Percentiles rank a stretch among this genome's conserved stretches.
These are phyloP conservation scores for Chrysanthemum makinoi DNA, from an alignment of 129 eudicot species.

Conservation along the genomic window DNA sequence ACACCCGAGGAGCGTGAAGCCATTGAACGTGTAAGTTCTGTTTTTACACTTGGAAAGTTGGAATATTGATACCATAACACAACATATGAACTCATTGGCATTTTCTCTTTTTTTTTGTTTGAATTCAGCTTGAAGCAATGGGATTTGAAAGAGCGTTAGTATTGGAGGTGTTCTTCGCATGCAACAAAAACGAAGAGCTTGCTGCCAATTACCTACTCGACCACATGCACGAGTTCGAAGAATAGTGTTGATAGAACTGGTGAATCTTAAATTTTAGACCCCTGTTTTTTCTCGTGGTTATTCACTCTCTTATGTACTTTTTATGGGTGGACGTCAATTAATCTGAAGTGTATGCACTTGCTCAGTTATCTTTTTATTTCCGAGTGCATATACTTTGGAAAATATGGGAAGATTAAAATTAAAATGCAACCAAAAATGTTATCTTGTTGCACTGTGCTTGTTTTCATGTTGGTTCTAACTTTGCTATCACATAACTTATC, in stretches of 20 bases:
- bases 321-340: conserved; percentile 10
- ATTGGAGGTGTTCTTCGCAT: conserved; percentile 68
- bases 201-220: conserved; percentile 84
- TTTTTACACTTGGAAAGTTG: not conserved
- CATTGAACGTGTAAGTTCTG: conserved; percentile 66
- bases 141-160: conserved; percentile 72
- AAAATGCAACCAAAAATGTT: not conserved
- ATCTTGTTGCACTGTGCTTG: not conserved
- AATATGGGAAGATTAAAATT: conserved; percentile 10
- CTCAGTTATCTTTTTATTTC: conserved; percentile 27
- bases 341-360: conserved; percentile 26
- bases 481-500: too few relatives aligned
- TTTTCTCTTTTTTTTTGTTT: not conserved
- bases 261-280: conserved; percentile 8
- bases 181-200: conserved; percentile 82
- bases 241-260: conserved; percentile 23
- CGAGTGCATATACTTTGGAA: conserved; percentile 21
- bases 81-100: not conserved
- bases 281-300: conserved; percentile 3
- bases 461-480: not conserved
- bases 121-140: conserved; percentile 71
- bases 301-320: conserved; percentile 11
- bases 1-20: conserved; percentile 82
- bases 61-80: not conserved
- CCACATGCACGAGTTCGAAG: conserved; percentile 73